phyloP scores from a whole-genome alignment of 2,329 filamentous ascomycete species.

The Hypoxylon sp. region DNA sequence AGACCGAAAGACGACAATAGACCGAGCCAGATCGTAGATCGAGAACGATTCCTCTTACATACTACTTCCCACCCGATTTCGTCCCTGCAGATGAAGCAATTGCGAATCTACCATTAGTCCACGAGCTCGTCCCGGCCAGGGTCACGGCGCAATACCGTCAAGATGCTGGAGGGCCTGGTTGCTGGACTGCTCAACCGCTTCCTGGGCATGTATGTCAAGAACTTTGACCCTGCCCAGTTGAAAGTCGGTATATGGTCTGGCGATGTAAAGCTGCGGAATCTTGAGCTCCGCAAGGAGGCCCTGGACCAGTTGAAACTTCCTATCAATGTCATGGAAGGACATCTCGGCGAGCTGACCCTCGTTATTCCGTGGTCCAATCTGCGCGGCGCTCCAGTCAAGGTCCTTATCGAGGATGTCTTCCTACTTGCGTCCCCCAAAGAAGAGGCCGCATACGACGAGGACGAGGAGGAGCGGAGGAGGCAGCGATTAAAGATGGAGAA shows the following conservation, averaged over 20 bases:
- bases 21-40: too few species aligned
- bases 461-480: slow-evolving; percentile 85
- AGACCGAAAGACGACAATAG: slow-evolving; percentile 1
- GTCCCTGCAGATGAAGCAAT: slow-evolving; percentile 44
- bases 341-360: slow-evolving; percentile 89
- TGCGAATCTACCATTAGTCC: slow-evolving; percentile 38
- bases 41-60: slow-evolving; percentile 1
- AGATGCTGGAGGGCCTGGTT: slow-evolving; percentile 96
- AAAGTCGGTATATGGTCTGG: slow-evolving; percentile 99
- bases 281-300: slow-evolving; percentile 92
- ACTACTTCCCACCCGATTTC: background rate
- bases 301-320: slow-evolving; percentile 96
- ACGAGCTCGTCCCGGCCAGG: slow-evolving; percentile 66
- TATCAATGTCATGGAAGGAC: slow-evolving; percentile 94
- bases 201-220: slow-evolving; percentile 99
- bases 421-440: slow-evolving; percentile 94
- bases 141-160: slow-evolving; percentile 70
- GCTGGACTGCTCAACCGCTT: slow-evolving; percentile 98
- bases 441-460: slow-evolving; percentile 90
- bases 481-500: slow-evolving; percentile 99
- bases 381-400: slow-evolving; percentile 89
- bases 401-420: slow-evolving; percentile 97
- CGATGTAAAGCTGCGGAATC: slow-evolving; percentile 92
- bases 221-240: slow-evolving; percentile 96
- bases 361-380: slow-evolving; percentile 98